A percentile compares a stretch with the other conserved stretches of the same genome.
phyloP scores from a whole-genome alignment of 2,329 filamentous ascomycete species.

The Diaporthe vaccinii region DNA sequence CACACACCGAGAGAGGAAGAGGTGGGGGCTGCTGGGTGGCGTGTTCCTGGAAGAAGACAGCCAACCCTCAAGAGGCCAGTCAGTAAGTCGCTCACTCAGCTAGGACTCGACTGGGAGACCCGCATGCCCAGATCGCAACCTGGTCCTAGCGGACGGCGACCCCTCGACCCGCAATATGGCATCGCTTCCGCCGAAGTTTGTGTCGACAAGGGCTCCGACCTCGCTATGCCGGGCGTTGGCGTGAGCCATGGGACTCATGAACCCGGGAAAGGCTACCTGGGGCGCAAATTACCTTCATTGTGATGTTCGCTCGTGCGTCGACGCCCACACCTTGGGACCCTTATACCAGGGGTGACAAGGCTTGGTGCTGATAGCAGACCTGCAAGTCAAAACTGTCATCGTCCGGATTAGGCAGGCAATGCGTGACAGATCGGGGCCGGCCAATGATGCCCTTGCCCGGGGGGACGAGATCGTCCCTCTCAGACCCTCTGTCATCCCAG shows the following conservation, averaged over 20 bases:
- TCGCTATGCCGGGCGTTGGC: slow-evolving; percentile 24
- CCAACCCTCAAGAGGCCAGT: background rate
- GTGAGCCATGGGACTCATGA: slow-evolving; percentile 31
- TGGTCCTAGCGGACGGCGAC: slow-evolving; percentile 28
- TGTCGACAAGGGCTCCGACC: slow-evolving; percentile 27
- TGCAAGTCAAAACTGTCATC: slow-evolving; percentile 28
- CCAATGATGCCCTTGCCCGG: slow-evolving; percentile 21
- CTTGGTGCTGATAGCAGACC: slow-evolving; percentile 11
- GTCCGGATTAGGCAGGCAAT: slow-evolving; percentile 25
- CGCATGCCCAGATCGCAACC: slow-evolving; percentile 21
- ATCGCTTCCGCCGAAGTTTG: slow-evolving; percentile 29
- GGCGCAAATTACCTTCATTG: slow-evolving; percentile 37
- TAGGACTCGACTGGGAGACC: slow-evolving; percentile 23
- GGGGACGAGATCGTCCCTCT: slow-evolving; percentile 15
- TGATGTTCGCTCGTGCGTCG: slow-evolving; percentile 33
- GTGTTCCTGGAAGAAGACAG: background rate
- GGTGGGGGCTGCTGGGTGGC: background rate
- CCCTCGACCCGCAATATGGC: slow-evolving; percentile 27
- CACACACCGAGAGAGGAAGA: background rate
- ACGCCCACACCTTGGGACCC: slow-evolving; percentile 30
- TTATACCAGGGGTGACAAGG: slow-evolving; percentile 14
- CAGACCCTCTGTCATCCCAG: slow-evolving; percentile 31
- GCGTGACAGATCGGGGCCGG: slow-evolving; percentile 29
- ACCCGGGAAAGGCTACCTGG: slow-evolving; percentile 30
- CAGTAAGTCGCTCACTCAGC: slow-evolving; percentile 6